Percentiles rank a stretch among this genome's conserved stretches.
Conservation (phyloP, 139 green algal species). For the Tetraselmis chui region DNA sequence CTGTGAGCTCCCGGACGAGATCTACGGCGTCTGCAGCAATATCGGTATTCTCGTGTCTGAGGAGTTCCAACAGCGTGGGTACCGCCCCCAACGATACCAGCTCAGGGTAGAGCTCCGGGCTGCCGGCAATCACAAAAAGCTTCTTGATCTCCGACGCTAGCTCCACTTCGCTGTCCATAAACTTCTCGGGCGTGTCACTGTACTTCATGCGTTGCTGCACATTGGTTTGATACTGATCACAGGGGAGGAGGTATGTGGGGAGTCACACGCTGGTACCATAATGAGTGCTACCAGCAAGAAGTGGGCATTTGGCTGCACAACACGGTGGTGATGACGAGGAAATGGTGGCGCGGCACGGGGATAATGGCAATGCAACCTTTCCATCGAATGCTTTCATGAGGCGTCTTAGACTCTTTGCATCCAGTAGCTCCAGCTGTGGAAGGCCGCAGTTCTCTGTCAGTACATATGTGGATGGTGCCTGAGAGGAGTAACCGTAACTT, state of each 20-base stretch:
- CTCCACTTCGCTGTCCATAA: conserved; percentile 93
- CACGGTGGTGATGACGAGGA: too few species aligned
- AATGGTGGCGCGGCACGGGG: neutral
- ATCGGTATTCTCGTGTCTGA: conserved; percentile 93
- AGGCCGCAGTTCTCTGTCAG: too few species aligned
- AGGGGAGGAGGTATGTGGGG: neutral
- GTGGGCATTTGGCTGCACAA: neutral
- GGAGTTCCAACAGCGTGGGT: conserved; percentile 61
- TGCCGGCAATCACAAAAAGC: conserved; percentile 36
- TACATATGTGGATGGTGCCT: too few species aligned
- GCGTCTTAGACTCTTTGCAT: conserved; percentile 52
- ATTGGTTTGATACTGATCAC: conserved; percentile 61
- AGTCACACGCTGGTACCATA: conserved; percentile 11
- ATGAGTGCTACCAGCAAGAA: neutral
- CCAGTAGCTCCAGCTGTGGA: conserved; percentile 58
- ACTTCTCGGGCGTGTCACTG: conserved; percentile 75
- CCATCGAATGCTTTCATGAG: conserved; percentile 60
- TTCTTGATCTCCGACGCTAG: conserved; percentile 48
- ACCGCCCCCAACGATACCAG: conserved; percentile 45
- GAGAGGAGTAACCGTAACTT: too few species aligned
- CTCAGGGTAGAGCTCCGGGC: conserved; percentile 78
- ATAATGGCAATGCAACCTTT: conserved; percentile 33
- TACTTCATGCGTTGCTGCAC: conserved; percentile 75
- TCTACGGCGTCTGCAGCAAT: conserved; percentile 69
- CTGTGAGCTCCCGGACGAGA: conserved; percentile 85